Conservation (phyloP, 768 basidiomycete species). For the Mycena olivaceomarginata region DNA sequence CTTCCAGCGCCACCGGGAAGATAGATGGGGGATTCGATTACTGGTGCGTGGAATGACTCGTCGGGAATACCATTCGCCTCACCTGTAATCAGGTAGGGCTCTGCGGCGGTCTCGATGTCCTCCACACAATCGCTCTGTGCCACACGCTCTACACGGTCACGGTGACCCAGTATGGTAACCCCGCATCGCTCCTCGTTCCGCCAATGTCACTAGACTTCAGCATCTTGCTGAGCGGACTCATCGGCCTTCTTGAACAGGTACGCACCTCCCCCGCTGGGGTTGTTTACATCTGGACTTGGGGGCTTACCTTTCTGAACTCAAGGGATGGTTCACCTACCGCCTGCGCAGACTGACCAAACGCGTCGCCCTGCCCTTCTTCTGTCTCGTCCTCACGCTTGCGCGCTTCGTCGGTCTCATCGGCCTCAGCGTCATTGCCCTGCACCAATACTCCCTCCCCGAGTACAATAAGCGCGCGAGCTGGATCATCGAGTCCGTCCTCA, state of each 20-base stretch:
- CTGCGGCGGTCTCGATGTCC: not conserved
- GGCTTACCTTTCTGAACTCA: not conserved
- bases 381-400: not conserved
- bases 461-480: not conserved
- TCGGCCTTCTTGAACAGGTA: not conserved
- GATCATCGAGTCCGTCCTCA: conserved; percentile 2
- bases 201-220: not conserved
- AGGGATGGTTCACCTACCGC: conserved; percentile 11
- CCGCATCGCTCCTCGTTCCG: not conserved
- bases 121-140: conserved; percentile 10
- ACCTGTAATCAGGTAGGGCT: not conserved
- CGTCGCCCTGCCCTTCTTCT: not conserved
- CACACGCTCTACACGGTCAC: conserved; percentile 14
- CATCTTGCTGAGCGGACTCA: not conserved
- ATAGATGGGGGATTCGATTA: not conserved
- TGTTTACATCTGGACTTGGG: not conserved
- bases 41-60: not conserved
- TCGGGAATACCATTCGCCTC: not conserved
- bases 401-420: conserved; percentile 3
- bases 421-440: not conserved
- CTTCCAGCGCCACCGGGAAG: not conserved
- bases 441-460: not conserved
- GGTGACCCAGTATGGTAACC: not conserved
- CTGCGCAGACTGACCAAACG: not conserved
- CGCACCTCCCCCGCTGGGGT: not conserved